Evolutionary conservation across 495 filamentous ascomycete species (phyloP), one percentile per base, ranked within the genome.

Genomic region (Aspergillus sparsus): DNA sequence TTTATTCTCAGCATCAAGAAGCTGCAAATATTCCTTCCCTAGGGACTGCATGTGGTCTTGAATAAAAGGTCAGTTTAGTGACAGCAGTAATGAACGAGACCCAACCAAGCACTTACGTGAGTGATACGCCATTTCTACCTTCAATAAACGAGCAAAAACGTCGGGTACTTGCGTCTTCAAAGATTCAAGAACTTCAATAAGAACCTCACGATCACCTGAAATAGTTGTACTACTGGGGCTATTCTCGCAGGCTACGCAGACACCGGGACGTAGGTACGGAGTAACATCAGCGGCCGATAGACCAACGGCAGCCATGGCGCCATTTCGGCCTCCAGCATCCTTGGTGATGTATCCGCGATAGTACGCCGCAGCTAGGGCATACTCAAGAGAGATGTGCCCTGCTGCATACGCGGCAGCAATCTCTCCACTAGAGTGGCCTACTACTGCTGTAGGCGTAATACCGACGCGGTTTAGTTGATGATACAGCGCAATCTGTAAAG

Each of bases 341-440:
- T n/a, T 66, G 60, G 1, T 64, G 59, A 13, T 50, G 34, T 59
- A 34, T 1, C 71, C 75, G n/a, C 75, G 70, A 27, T 58, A 51
- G 21, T 71, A 78, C 1, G 71, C 71, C 6, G 67, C 55, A 0
- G 52, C 42, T 44, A 73, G 62, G 11, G 68, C 69, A 53, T 81
- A 62, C 51, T 80, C 80, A 13, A 80, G 71, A 37, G 77, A 65
- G 1, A 27, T 27, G 21, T 27, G 21, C 4, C 66, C 63, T 2
- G 47, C 42, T 7, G 70, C 63, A 51, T 84, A 66, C 73, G 80
- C 62, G 57, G 70, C 70, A 2, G 64, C 67, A 36, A 89, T 85
- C 66, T 89, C 85, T 2, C 86, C 86, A 0, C 79, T 82, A 0
- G 85, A 88, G 66, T 88, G 85, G 0, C 86, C 85, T 5, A 81